Percentiles rank a stretch among this genome's conserved stretches.
Evolutionary conservation across 768 basidiomycete species (phyloP).

Genomic region (Pholiota molesta): DNA sequence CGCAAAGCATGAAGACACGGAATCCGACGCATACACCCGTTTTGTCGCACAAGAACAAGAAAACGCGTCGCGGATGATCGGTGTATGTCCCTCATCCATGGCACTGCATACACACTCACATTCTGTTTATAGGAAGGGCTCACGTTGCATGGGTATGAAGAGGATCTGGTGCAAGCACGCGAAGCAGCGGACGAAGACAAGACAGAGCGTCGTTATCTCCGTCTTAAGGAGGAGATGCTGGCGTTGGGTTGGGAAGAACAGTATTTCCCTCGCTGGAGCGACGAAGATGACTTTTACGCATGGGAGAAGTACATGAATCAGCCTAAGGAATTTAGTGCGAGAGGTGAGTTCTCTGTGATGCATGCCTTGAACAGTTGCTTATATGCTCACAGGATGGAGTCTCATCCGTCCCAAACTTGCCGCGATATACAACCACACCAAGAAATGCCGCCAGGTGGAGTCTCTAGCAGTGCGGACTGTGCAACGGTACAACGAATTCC

Average conservation of each 20-base stretch:
- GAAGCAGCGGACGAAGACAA: neutral
- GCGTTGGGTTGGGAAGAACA: constrained; percentile 8
- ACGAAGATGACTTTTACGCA: constrained; percentile 1
- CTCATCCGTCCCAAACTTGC: neutral
- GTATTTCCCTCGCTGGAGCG: constrained; percentile 1
- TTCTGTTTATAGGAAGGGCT: constrained; percentile 4
- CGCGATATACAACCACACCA: constrained; percentile 2
- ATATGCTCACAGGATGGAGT: neutral
- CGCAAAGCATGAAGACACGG: neutral
- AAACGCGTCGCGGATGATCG: constrained; percentile 8
- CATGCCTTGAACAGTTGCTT: neutral
- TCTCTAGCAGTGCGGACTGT: neutral
- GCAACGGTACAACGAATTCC: neutral
- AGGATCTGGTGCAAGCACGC: neutral
- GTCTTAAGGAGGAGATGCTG: constrained; percentile 3
- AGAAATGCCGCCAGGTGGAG: neutral
- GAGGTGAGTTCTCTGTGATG: neutral
- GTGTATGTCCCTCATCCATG: neutral
- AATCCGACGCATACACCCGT: neutral
- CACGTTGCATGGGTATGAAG: neutral
- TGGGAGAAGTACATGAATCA: constrained; percentile 13
- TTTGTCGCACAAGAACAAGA: neutral
- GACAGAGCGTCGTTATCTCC: neutral
- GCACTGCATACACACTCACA: neutral
- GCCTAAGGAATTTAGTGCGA: constrained; percentile 5